Evolutionary conservation across 2,329 filamentous ascomycete species (phyloP).

Genomic region (Trichothecium roseum): DNA sequence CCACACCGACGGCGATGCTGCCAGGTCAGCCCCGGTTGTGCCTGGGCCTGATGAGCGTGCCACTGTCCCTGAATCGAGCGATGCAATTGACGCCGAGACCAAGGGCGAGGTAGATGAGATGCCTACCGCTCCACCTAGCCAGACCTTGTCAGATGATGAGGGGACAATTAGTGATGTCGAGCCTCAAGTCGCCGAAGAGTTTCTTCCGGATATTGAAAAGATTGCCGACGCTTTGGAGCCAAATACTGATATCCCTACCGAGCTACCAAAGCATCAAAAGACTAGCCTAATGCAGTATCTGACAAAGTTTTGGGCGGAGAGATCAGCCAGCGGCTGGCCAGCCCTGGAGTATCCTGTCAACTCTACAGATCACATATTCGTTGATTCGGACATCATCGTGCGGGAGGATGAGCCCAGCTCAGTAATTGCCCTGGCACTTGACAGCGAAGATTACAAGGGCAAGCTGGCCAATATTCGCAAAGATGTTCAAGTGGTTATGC

Average conservation of each 20-base stretch:
- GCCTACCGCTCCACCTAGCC: conserved; percentile 20
- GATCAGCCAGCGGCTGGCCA: conserved; percentile 90
- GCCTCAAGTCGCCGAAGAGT: conserved; percentile 56
- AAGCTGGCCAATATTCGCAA: conserved; percentile 63
- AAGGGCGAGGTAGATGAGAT: conserved; percentile 18
- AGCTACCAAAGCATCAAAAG: conserved; percentile 86
- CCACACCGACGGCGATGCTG: conserved; percentile 12
- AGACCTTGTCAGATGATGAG: conserved; percentile 60
- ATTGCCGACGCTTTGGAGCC: conserved; percentile 53
- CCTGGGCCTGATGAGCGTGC: neutral
- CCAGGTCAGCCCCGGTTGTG: conserved; percentile 8
- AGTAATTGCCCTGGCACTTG: conserved; percentile 84
- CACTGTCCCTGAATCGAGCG: neutral
- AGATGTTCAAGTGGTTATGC: conserved; percentile 32
- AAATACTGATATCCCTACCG: conserved; percentile 50
- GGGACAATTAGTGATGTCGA: conserved; percentile 63
- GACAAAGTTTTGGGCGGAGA: conserved; percentile 96
- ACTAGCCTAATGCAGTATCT: conserved; percentile 90
- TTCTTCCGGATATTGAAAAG: conserved; percentile 51
- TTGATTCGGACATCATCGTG: conserved; percentile 93
- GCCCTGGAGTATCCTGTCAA: conserved; percentile 86
- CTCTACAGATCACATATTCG: conserved; percentile 86
- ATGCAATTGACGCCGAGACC: neutral
- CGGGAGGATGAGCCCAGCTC: conserved; percentile 96
- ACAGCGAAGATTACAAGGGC: conserved; percentile 73